Evolutionary conservation across 1,284 basidiomycete genomes (phyloP).

Genomic region (Takashimella tepidaria): DNA sequence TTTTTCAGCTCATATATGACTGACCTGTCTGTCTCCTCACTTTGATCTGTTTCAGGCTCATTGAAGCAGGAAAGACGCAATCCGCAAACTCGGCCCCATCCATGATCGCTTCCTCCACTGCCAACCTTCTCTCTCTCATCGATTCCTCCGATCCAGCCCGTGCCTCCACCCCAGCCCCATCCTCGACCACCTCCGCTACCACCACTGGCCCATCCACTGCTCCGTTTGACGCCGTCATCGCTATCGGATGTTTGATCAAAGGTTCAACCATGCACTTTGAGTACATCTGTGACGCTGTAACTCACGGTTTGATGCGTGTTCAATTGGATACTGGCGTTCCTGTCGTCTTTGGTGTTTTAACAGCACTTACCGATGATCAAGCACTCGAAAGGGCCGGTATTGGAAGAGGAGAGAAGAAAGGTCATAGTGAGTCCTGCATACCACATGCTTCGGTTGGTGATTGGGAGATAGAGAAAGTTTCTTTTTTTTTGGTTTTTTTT

Average conservation of each 20-base stretch:
- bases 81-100: conserved; percentile 43
- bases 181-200: conserved; percentile 50
- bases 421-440: conserved; percentile 46
- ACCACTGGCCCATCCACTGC: conserved; percentile 53
- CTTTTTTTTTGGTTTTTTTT: no score
- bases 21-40: no score
- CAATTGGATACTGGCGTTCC: conserved; percentile 91
- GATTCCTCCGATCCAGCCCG: conserved; percentile 48
- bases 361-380: conserved; percentile 88
- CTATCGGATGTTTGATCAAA: conserved; percentile 96
- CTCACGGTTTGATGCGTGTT: conserved; percentile 87
- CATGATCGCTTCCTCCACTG: conserved; percentile 35
- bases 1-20: no score
- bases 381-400: conserved; percentile 87
- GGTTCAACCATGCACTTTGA: conserved; percentile 97
- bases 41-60: conserved; percentile 28
- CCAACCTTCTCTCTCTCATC: conserved; percentile 61
- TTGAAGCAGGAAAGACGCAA: conserved; percentile 45
- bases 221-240: conserved; percentile 90
- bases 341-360: conserved; percentile 94
- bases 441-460: no score
- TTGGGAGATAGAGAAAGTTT: no score
- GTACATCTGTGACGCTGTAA: conserved; percentile 92
- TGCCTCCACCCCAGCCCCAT: conserved; percentile 47
- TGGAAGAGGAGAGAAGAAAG: conserved; percentile 43